Percentiles rank a stretch among this genome's conserved stretches.
These are phyloP conservation scores for Dipteronia dyeriana DNA, from an alignment of 345 rosid genomes.

Conservation along the genomic window DNA sequence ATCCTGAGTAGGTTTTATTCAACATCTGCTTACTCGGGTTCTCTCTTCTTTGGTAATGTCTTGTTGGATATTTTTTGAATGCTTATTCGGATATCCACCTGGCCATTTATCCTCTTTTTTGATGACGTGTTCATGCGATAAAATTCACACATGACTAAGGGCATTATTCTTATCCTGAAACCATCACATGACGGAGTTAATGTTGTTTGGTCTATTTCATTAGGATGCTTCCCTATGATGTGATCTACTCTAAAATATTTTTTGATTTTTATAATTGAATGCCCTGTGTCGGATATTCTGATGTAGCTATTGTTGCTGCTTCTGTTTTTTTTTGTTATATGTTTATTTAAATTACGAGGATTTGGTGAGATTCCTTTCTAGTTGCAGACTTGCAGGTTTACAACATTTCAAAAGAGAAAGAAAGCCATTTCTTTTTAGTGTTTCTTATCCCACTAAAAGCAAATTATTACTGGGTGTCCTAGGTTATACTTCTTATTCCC, in stretches of 20 bases:
- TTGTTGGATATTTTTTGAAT: no score
- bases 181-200: constrained; percentile 4
- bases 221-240: constrained; percentile 10
- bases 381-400: constrained; percentile 9
- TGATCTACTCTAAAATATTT: background rate
- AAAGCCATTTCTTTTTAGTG: background rate
- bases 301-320: constrained; percentile 5
- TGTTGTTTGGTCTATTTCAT: background rate
- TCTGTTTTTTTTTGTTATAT: background rate
- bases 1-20: no score
- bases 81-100: no score
- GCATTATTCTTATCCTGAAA: background rate
- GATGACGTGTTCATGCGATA: no score
- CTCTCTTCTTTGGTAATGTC: no score
- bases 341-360: background rate
- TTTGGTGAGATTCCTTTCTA: constrained; percentile 13
- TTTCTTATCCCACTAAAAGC: constrained; percentile 4
- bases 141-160: no score
- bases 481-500: background rate
- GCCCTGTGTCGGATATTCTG: background rate
- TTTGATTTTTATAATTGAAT: background rate
- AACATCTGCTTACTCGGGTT: no score
- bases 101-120: no score
- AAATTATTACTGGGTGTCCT: background rate
- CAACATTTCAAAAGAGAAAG: constrained; percentile 3